Evolutionary conservation across 768 basidiomycete species (phyloP).

Genomic region (Lactarius sp.): DNA sequence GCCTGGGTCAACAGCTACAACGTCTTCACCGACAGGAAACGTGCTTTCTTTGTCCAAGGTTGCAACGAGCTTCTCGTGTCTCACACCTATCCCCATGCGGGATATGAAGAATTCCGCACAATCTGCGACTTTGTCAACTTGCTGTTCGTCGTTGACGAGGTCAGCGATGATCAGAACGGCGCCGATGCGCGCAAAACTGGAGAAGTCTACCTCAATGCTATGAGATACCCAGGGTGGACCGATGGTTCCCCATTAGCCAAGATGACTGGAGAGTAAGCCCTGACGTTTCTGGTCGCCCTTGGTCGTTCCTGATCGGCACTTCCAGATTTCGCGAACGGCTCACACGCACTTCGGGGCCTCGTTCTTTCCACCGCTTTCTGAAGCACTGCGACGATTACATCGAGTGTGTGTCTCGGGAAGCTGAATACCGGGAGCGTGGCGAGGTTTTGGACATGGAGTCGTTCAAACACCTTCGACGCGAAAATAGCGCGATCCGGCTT

Average conservation of each 20-base stretch:
- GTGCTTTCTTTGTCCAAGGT: slow-evolving; percentile 58
- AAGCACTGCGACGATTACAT: slow-evolving; percentile 54
- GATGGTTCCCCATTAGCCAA: slow-evolving; percentile 53
- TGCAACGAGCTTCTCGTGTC: slow-evolving; percentile 61
- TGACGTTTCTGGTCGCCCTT: slow-evolving; percentile 1
- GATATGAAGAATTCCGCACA: slow-evolving; percentile 54
- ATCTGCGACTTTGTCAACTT: slow-evolving; percentile 55
- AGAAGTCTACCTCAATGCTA: slow-evolving; percentile 49
- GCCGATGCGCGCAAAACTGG: slow-evolving; percentile 53
- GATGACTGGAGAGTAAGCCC: slow-evolving; percentile 59
- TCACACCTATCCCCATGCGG: slow-evolving; percentile 58
- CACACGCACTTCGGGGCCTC: slow-evolving; percentile 41
- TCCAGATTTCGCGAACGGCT: slow-evolving; percentile 56
- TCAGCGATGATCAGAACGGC: slow-evolving; percentile 63
- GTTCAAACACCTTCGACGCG: slow-evolving; percentile 56
- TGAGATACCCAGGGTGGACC: slow-evolving; percentile 51
- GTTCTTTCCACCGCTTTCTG: slow-evolving; percentile 47
- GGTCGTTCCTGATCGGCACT: background rate
- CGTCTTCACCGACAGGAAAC: slow-evolving; percentile 56
- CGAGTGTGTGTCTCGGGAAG: slow-evolving; percentile 54
- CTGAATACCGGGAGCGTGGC: slow-evolving; percentile 56
- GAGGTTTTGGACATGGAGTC: slow-evolving; percentile 50
- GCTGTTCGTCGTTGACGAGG: slow-evolving; percentile 61
- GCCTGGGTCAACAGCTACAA: slow-evolving; percentile 63
- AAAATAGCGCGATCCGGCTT: slow-evolving; percentile 65